A percentile compares a stretch with the other conserved stretches of the same genome.
Evolutionary conservation across 148 eudicot species (phyloP).

Genomic region (Spergularia marina): DNA sequence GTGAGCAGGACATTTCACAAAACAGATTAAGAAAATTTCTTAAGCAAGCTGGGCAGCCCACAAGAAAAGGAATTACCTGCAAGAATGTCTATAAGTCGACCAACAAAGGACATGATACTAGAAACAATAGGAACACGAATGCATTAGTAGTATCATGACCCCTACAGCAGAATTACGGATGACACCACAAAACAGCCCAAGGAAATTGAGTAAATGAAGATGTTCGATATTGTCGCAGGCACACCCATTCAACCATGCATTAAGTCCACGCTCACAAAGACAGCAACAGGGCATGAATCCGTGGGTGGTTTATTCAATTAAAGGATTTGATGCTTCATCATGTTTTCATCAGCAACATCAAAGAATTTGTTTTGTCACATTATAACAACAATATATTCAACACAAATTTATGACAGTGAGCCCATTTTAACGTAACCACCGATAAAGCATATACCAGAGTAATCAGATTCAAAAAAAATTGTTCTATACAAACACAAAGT

Average conservation of each 20-base stretch:
- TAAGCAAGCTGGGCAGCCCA: slow-evolving; percentile 90
- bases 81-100: slow-evolving; percentile 20
- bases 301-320: neutral
- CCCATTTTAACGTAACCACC: neutral
- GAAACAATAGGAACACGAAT: neutral
- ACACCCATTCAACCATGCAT: slow-evolving; percentile 3
- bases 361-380: neutral
- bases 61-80: slow-evolving; percentile 79
- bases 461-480: neutral
- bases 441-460: neutral
- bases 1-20: slow-evolving; percentile 85
- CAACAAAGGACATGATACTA: slow-evolving; percentile 1
- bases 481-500: slow-evolving; percentile 2
- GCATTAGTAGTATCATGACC: neutral
- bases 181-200: neutral
- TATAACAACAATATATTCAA: neutral
- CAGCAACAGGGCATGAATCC: neutral
- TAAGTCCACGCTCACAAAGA: slow-evolving; percentile 1
- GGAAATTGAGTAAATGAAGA: neutral
- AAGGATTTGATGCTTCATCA: neutral
- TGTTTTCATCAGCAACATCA: neutral
- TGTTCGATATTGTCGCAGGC: neutral
- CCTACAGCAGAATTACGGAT: neutral
- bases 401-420: neutral
- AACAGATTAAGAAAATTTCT: slow-evolving; percentile 77